phyloP scores from a whole-genome alignment of 2,329 filamentous ascomycete species.

The Leptographium radiaticola region DNA sequence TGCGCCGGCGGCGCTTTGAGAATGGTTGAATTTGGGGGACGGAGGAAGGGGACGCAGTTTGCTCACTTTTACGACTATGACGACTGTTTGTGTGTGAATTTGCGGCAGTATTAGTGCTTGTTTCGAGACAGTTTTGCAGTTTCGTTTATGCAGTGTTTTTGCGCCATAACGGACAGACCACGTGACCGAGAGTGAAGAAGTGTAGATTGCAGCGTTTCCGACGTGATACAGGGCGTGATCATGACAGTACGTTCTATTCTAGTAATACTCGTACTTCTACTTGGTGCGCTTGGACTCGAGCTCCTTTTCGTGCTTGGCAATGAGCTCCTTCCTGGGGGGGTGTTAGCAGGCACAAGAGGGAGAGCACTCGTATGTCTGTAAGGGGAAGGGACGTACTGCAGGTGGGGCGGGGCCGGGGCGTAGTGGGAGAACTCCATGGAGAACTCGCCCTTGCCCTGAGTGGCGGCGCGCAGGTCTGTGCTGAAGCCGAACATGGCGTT shows the following conservation, averaged over 20 bases:
- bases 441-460: conserved; percentile 97
- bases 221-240: neutral
- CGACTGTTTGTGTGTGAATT: too few species aligned
- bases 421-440: conserved; percentile 99
- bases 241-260: neutral
- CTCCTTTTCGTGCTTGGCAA: conserved; percentile 47
- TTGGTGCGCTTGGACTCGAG: conserved; percentile 43
- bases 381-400: conserved; percentile 57
- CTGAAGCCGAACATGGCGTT: conserved; percentile 98
- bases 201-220: too few species aligned
- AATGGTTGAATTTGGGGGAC: too few species aligned
- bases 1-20: too few species aligned
- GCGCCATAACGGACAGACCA: neutral
- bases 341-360: neutral
- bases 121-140: too few species aligned
- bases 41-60: too few species aligned
- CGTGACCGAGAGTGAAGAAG: neutral
- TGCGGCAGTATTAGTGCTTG: too few species aligned
- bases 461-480: conserved; percentile 78
- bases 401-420: conserved; percentile 67
- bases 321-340: conserved; percentile 37
- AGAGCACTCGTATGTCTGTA: conserved; percentile 6
- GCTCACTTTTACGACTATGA: too few species aligned
- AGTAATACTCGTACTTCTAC: conserved; percentile 15
- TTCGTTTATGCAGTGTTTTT: too few species aligned